Base-by-base conservation (phyloP, 192 early-diverging fungal species). In the Linnemannia zychae region DNA sequence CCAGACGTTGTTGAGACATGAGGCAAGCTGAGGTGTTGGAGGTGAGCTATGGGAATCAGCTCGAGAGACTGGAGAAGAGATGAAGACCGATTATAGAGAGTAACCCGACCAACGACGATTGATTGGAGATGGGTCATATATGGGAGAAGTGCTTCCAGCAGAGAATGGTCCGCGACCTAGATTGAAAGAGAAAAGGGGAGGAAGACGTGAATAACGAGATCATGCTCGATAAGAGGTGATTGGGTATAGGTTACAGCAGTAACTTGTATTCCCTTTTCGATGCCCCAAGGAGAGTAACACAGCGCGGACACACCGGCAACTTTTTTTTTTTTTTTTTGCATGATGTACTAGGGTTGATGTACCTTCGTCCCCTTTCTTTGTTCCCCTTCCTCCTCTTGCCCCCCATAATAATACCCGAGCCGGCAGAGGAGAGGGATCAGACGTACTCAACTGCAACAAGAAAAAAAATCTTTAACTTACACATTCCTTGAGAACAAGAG, bases 401-500 rank as follows among this genome's bases (percentile, higher is more conserved):
- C n/a, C n/a, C n/a, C 57, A 63, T 13, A 18, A 48, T 47, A 72
- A 7, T 3, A 72, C 1, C 44, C 28, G 24, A 31, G n/a, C 7
- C 40, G 11, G 31, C 11, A 28, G 4, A 36, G 2, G 70, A 40
- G 4, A 36, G 2, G 70, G 24, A 9, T n/a, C 28, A 3, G 9
- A 44, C 0, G 12, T 11, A 63, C 7, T 24, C n/a, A 46, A 22
- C 7, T 47, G 33, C 28, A 37, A 36, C 4, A 71, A 73, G 24
- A 70, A 16, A 53, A 16, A 24, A n/a, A 72, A 3, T 47, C 16
- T 4, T 48, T 13, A 22, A 68, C 76, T 78, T 84, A 84, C 81
- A 65, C 81, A 84, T 67, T 84, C 81, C 65, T 57, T 74, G n/a
- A 84, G 46, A 7, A 67, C 40, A 31, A 84, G 71, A 18, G 49